Percentiles rank a stretch among this genome's conserved stretches.
phyloP scores from a whole-genome alignment of 148 eudicot genomes.

The Vaccinium vitisidaea region DNA sequence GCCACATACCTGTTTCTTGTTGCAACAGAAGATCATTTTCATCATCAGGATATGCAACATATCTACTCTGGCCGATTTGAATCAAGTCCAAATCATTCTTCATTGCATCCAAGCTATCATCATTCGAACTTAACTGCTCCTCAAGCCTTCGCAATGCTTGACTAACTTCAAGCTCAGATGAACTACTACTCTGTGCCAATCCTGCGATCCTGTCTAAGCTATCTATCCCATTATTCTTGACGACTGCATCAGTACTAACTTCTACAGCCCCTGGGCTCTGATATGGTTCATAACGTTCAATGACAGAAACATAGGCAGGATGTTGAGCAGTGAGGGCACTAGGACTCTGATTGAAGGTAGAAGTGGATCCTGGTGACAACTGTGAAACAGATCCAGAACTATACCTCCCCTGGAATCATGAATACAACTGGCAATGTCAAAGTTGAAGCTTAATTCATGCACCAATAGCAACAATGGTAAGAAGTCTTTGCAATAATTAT shows the following conservation, averaged over 20 bases:
- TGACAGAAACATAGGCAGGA: constrained; percentile 31
- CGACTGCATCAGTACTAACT: constrained; percentile 53
- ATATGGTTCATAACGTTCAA: constrained; percentile 36
- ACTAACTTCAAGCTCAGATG: constrained; percentile 46
- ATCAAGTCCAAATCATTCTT: constrained; percentile 28
- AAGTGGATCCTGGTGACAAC: constrained; percentile 46
- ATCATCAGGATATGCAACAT: constrained; percentile 30
- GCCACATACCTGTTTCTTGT: constrained; percentile 41
- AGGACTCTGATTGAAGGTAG: constrained; percentile 50
- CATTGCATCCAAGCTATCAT: constrained; percentile 49
- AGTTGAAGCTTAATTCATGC: constrained; percentile 5
- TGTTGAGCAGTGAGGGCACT: constrained; percentile 45
- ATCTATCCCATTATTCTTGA: constrained; percentile 33
- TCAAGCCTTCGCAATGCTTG: constrained; percentile 71
- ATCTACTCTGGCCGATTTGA: constrained; percentile 28
- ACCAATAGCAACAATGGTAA: neutral
- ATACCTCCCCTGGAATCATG: constrained; percentile 49
- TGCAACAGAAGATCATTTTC: constrained; percentile 28
- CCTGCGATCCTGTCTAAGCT: constrained; percentile 27
- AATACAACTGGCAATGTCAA: constrained; percentile 16
- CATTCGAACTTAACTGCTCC: constrained; percentile 79
- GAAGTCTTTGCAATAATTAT: neutral
- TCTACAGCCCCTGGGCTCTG: constrained; percentile 65
- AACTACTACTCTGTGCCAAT: constrained; percentile 30
- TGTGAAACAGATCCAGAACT: constrained; percentile 42